Conservation (phyloP, 2,329 filamentous ascomycete species). For the Acephala macrosclerotiorum region DNA sequence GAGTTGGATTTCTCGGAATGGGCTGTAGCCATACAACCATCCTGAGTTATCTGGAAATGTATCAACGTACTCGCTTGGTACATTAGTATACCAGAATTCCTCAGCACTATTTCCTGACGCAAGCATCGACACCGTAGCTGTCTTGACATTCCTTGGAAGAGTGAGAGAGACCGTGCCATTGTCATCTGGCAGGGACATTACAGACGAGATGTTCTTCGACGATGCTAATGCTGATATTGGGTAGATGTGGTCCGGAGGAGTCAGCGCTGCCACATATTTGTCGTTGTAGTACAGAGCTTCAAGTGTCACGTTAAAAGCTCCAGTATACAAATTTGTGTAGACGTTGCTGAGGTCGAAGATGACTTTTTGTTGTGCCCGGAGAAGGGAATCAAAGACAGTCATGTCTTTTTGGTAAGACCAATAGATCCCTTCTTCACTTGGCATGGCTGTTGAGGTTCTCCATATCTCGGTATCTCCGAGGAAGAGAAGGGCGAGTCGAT, state of each 20-base stretch:
- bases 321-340: constrained; percentile 56
- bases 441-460: constrained; percentile 82
- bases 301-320: constrained; percentile 73
- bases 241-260: constrained; percentile 65
- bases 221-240: constrained; percentile 71
- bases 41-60: constrained; percentile 63
- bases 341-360: constrained; percentile 80
- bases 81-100: constrained; percentile 73
- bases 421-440: constrained; percentile 70
- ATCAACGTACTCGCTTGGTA: constrained; percentile 57
- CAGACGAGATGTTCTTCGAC: constrained; percentile 69
- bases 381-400: constrained; percentile 66
- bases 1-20: constrained; percentile 79
- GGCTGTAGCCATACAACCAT: constrained; percentile 67
- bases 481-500: constrained; percentile 66
- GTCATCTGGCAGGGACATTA: constrained; percentile 68
- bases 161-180: constrained; percentile 58
- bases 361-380: constrained; percentile 71
- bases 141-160: constrained; percentile 69
- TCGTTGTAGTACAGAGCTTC: constrained; percentile 56
- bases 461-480: constrained; percentile 79
- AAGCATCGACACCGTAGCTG: constrained; percentile 75
- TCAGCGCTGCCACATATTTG: constrained; percentile 59
- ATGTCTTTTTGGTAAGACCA: constrained; percentile 82
- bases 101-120: constrained; percentile 77